Evolutionary conservation across 2,329 filamentous ascomycete genomes (phyloP).

Genomic region (Erysiphe pisi): DNA sequence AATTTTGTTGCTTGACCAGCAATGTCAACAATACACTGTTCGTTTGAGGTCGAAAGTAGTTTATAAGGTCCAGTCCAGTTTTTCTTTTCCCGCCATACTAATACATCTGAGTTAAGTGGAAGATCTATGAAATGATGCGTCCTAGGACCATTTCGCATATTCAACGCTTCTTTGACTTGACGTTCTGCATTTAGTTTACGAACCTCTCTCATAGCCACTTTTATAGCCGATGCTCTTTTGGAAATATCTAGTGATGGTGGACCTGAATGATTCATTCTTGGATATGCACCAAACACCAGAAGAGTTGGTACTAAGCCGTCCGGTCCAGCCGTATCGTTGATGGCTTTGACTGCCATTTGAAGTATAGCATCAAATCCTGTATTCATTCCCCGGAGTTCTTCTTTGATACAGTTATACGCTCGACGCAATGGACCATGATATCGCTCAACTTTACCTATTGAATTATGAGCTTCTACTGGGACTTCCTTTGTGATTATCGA

Average conservation of each 20-base stretch:
- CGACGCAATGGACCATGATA: neutral
- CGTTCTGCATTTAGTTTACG: neutral
- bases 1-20: neutral
- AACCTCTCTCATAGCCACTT: neutral
- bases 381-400: neutral
- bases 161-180: neutral
- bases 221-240: neutral
- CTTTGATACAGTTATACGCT: neutral
- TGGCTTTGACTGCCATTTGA: neutral
- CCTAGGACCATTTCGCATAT: neutral
- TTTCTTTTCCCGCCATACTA: neutral
- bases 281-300: conserved; percentile 6
- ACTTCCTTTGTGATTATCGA: too few relatives aligned
- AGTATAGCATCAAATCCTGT: neutral
- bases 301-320: neutral
- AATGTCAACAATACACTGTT: neutral
- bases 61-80: neutral
- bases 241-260: neutral
- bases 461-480: too few relatives aligned
- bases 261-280: neutral
- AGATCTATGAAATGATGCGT: neutral
- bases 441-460: conserved; percentile 4
- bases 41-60: neutral
- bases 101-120: neutral
- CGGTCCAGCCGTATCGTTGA: conserved; percentile 7